Evolutionary conservation across 2,329 filamentous ascomycete species (phyloP).

Genomic region (Fusarium denticulatum): DNA sequence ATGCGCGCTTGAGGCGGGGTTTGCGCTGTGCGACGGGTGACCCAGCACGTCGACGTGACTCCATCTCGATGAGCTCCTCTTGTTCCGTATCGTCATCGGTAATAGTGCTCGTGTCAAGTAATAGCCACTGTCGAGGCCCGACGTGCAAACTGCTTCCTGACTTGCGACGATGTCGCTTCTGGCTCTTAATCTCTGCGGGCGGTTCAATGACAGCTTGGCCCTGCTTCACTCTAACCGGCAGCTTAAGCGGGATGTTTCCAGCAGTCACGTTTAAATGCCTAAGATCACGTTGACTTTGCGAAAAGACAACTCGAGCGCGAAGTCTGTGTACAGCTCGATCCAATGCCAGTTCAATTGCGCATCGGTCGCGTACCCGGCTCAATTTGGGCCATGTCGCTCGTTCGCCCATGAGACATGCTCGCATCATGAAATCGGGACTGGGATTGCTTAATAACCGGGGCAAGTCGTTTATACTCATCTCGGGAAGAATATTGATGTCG

Average conservation of each 20-base stretch:
- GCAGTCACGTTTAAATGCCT: constrained; percentile 54
- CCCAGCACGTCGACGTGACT: constrained; percentile 44
- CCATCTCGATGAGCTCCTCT: constrained; percentile 57
- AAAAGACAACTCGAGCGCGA: constrained; percentile 75
- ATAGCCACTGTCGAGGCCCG: constrained; percentile 48
- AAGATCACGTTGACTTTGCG: constrained; percentile 70
- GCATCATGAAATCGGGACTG: constrained; percentile 84
- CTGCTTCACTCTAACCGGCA: constrained; percentile 25
- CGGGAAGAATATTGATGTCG: constrained; percentile 92
- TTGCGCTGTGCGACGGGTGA: constrained; percentile 49
- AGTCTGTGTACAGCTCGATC: constrained; percentile 78
- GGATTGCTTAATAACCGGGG: constrained; percentile 85
- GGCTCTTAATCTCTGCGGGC: constrained; percentile 42
- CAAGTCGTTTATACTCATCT: constrained; percentile 78
- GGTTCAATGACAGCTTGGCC: constrained; percentile 32
- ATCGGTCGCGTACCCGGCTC: constrained; percentile 84
- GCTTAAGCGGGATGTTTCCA: constrained; percentile 42
- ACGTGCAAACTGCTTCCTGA: constrained; percentile 61
- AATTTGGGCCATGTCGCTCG: constrained; percentile 92
- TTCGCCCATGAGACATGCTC: constrained; percentile 80
- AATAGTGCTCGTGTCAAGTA: constrained; percentile 50
- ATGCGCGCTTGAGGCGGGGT: constrained; percentile 54
- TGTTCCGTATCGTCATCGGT: constrained; percentile 58
- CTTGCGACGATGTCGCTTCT: constrained; percentile 56
- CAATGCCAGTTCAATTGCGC: constrained; percentile 87